A percentile compares a stretch with the other conserved stretches of the same genome.
These are phyloP conservation scores for Leptomonas seymouri DNA, from an alignment of 208 protist species.

Conservation along the genomic window DNA sequence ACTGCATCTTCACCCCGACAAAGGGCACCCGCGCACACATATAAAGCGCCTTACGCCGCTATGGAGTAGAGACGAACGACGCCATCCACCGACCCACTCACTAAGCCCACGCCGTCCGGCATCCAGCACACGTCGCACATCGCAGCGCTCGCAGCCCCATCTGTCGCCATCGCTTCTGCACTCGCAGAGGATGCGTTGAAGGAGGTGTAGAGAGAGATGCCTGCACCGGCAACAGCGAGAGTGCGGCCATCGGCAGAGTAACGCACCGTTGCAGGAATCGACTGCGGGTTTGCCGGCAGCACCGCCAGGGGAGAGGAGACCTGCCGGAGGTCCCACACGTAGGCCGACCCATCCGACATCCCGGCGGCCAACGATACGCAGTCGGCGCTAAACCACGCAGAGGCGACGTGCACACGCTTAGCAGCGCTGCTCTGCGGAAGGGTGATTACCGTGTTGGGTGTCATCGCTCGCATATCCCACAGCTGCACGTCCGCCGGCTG, in stretches of 20 bases:
- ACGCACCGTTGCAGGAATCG: slow-evolving; percentile 34
- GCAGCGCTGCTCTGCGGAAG: slow-evolving; percentile 28
- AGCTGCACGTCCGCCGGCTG: slow-evolving; percentile 68
- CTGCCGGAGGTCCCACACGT: slow-evolving; percentile 97
- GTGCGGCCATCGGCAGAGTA: slow-evolving; percentile 45
- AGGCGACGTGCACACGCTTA: slow-evolving; percentile 35
- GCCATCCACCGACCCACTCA: slow-evolving; percentile 46
- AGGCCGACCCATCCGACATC: slow-evolving; percentile 62
- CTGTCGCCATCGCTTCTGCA: slow-evolving; percentile 13
- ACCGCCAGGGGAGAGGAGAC: slow-evolving; percentile 60
- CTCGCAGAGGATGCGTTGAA: slow-evolving; percentile 4
- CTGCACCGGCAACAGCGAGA: slow-evolving; percentile 22
- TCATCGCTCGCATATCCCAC: slow-evolving; percentile 91
- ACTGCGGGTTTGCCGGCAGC: slow-evolving; percentile 20
- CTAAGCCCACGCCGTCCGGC: slow-evolving; percentile 33
- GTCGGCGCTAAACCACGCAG: slow-evolving; percentile 94
- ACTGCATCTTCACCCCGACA: too few relatives aligned
- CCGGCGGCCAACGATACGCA: slow-evolving; percentile 93
- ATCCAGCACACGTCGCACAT: slow-evolving; percentile 58
- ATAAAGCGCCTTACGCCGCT: slow-evolving; percentile 1
- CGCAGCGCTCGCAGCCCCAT: slow-evolving; percentile 13
- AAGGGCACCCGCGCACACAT: too few relatives aligned
- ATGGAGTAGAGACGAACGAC: slow-evolving; percentile 51
- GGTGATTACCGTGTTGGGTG: slow-evolving; percentile 74
- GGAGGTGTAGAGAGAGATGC: slow-evolving; percentile 19